These are phyloP conservation scores for Citrus maxima DNA, from an alignment of 345 rosid species.

Conservation along the genomic window DNA sequence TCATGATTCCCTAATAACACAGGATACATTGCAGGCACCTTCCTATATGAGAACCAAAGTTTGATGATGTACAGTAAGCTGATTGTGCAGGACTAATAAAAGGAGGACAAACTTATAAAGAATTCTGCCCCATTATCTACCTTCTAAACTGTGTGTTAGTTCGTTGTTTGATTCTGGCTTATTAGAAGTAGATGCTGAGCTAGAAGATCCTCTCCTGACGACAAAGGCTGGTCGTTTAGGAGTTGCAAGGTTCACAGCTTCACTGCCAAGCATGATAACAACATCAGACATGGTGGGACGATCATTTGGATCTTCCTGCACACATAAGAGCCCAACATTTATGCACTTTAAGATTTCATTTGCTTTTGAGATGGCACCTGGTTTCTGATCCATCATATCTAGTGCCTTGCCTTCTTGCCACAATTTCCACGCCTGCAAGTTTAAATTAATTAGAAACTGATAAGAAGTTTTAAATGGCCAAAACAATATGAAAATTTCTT, in stretches of 20 bases:
- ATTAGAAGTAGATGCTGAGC: slow-evolving; percentile 16
- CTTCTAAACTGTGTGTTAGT: not conserved
- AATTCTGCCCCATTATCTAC: not conserved
- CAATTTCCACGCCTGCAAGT: slow-evolving; percentile 49
- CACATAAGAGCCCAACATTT: slow-evolving; percentile 52
- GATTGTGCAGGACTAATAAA: not conserved
- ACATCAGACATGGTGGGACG: slow-evolving; percentile 53
- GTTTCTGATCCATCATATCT: slow-evolving; percentile 36
- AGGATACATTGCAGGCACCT: not conserved
- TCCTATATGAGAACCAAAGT: not conserved
- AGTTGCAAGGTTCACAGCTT: slow-evolving; percentile 28
- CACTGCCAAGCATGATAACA: slow-evolving; percentile 45
- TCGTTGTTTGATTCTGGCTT: not conserved
- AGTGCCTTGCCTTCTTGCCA: slow-evolving; percentile 36
- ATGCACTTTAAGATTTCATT: slow-evolving; percentile 40
- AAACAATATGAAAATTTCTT: not conserved
- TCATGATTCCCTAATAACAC: not conserved
- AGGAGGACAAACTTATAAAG: not conserved
- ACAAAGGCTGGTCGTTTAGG: slow-evolving; percentile 52
- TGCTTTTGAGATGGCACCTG: slow-evolving; percentile 17
- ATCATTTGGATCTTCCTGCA: slow-evolving; percentile 52
- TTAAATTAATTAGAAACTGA: not conserved
- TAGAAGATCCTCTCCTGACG: slow-evolving; percentile 26
- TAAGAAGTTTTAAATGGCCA: not conserved
- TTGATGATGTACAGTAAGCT: not conserved